These are phyloP conservation scores for Globisporangium yorkense DNA, from an alignment of 352 stramenopile species.

Conservation along the genomic window DNA sequence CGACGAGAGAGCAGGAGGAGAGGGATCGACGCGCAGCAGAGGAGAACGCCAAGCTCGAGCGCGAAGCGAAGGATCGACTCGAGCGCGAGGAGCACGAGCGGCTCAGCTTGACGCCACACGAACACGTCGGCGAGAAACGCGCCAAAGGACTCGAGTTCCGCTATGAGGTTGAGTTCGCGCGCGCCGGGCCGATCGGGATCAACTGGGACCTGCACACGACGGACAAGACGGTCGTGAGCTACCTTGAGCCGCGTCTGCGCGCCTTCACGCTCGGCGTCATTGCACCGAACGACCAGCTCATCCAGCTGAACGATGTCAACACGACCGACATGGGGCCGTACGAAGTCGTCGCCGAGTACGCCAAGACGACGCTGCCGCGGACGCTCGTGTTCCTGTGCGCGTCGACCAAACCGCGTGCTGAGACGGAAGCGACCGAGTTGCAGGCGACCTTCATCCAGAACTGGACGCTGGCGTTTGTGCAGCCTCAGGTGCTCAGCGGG, in stretches of 20 bases:
- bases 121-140: constrained; percentile 29
- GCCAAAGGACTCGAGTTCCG: constrained; percentile 49
- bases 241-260: constrained; percentile 44
- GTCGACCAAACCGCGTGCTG: constrained; percentile 13
- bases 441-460: constrained; percentile 21
- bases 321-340: constrained; percentile 43
- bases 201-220: constrained; percentile 61
- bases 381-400: constrained; percentile 47
- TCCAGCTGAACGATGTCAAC: constrained; percentile 63
- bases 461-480: constrained; percentile 46
- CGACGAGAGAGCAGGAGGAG: constrained; percentile 26
- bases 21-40: constrained; percentile 23
- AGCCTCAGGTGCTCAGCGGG: constrained; percentile 31
- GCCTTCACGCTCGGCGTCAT: constrained; percentile 50
- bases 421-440: constrained; percentile 5
- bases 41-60: constrained; percentile 29
- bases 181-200: constrained; percentile 49
- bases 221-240: constrained; percentile 47
- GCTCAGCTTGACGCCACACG: constrained; percentile 49
- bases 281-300: constrained; percentile 43
- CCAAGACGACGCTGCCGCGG: constrained; percentile 29
- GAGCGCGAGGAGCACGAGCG: constrained; percentile 44
- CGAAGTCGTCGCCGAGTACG: constrained; percentile 49
- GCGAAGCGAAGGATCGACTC: constrained; percentile 21
- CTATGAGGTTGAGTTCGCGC: constrained; percentile 56